A percentile compares a stretch with the other conserved stretches of the same genome.
These are phyloP conservation scores for Candida coleopterorum DNA, from an alignment of 805 yeast species.

Conservation along the genomic window DNA sequence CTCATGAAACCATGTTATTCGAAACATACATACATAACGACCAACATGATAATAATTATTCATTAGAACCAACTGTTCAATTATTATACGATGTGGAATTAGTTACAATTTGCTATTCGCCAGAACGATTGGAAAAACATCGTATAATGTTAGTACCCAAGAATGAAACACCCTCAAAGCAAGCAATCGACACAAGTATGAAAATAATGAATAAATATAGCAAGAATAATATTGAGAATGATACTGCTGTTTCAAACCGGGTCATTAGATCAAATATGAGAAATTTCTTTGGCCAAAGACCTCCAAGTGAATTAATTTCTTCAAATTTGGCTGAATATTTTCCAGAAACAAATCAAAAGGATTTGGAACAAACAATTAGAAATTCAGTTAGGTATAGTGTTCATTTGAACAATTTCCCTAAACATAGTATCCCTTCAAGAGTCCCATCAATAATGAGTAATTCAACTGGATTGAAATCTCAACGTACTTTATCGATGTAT, in stretches of 20 bases:
- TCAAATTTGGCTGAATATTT: conserved; percentile 86
- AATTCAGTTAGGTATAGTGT: conserved; percentile 80
- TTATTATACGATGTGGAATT: conserved; percentile 71
- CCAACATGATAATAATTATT: conserved; percentile 2
- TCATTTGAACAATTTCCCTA: conserved; percentile 42
- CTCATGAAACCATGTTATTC: conserved; percentile 41
- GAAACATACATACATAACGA: conserved; percentile 54
- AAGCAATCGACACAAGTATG: conserved; percentile 54
- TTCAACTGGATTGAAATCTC: conserved; percentile 8
- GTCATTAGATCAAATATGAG: conserved; percentile 23
- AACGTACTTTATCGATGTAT: conserved; percentile 17
- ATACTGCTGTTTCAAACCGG: neutral
- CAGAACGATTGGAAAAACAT: conserved; percentile 64
- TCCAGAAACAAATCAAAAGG: conserved; percentile 72
- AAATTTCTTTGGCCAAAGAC: conserved; percentile 78
- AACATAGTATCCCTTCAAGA: conserved; percentile 10
- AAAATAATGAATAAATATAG: conserved; percentile 34
- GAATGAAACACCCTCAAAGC: conserved; percentile 57
- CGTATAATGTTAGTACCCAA: conserved; percentile 64
- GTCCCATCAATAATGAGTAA: conserved; percentile 11
- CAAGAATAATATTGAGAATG: conserved; percentile 6
- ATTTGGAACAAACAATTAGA: conserved; percentile 73
- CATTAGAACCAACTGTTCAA: conserved; percentile 20
- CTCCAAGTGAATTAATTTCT: conserved; percentile 88
- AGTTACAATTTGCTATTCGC: conserved; percentile 76